Percentiles rank a stretch among this genome's conserved stretches.
These are phyloP conservation scores for Didymellaceae sp. DNA, from an alignment of 2,329 filamentous ascomycete species.

Conservation along the genomic window DNA sequence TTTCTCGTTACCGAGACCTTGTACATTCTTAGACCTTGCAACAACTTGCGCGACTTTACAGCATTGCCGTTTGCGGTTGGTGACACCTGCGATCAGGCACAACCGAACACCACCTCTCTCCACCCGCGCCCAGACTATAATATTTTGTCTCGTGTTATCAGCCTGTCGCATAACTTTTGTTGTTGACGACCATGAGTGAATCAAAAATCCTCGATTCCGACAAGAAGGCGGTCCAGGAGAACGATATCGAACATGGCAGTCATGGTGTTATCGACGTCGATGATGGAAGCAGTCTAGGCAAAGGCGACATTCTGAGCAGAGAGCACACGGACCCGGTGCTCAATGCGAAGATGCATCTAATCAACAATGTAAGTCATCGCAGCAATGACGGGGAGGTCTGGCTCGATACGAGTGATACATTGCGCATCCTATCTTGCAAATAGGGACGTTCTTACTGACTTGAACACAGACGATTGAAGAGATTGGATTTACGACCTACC, in stretches of 20 bases:
- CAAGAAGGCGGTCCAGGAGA: slow-evolving; percentile 12
- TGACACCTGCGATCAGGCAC: no score
- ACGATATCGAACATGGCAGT: slow-evolving; percentile 17
- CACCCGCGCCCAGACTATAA: no score
- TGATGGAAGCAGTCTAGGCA: slow-evolving; percentile 28
- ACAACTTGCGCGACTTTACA: no score
- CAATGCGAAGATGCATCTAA: slow-evolving; percentile 71
- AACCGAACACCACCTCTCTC: no score
- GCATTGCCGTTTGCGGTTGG: no score
- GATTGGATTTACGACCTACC: slow-evolving; percentile 61
- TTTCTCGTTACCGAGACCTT: slow-evolving; percentile 1
- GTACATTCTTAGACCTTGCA: no score
- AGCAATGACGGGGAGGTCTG: no score
- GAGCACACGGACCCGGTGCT: slow-evolving; percentile 68
- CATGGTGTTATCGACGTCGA: slow-evolving; percentile 1
- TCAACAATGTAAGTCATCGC: slow-evolving; percentile 69
- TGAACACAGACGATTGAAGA: slow-evolving; percentile 56
- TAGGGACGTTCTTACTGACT: neutral
- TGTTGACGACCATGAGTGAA: neutral
- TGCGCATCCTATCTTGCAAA: no score
- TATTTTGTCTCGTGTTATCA: no score
- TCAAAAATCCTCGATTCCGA: slow-evolving; percentile 1
- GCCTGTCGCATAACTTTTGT: neutral
- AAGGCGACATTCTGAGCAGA: slow-evolving; percentile 61
- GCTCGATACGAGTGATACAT: no score